Percentiles rank a stretch among this genome's conserved stretches.
phyloP scores from a whole-genome alignment of 768 basidiomycete genomes.

The Boletus sp. region DNA sequence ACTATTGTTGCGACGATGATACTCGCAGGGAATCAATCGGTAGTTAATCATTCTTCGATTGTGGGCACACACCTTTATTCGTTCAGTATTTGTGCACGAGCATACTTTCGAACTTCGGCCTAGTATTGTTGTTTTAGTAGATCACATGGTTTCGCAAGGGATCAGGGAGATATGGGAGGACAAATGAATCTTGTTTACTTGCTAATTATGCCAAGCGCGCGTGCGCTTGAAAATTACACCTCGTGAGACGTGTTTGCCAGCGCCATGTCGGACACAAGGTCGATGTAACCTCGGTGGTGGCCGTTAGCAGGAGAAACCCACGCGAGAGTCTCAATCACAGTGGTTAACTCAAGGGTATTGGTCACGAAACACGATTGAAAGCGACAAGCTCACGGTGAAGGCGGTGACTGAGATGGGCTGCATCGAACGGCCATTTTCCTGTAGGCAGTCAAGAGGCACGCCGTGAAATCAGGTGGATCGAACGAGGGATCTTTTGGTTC shows the following conservation, averaged over 20 bases:
- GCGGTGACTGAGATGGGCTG: not conserved
- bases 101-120: conserved; percentile 22
- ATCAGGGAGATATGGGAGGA: not conserved
- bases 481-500: not conserved
- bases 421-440: not conserved
- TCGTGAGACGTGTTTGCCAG: not conserved
- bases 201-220: not conserved
- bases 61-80: conserved; percentile 13
- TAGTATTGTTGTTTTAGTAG: conserved; percentile 23
- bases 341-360: not conserved
- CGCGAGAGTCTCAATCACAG: not conserved
- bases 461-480: not conserved
- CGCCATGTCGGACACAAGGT: not conserved
- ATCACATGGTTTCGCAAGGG: not conserved
- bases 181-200: conserved; percentile 4
- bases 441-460: not conserved
- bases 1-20: not conserved
- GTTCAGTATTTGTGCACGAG: conserved; percentile 14
- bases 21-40: not conserved
- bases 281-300: not conserved
- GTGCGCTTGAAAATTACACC: not conserved
- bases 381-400: not conserved
- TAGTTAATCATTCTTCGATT: not conserved
- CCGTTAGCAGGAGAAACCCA: not conserved
- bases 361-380: not conserved